Percentiles rank a stretch among this genome's conserved stretches.
Evolutionary conservation across 2,329 filamentous ascomycete species (phyloP).

Genomic region (Capronia americana): DNA sequence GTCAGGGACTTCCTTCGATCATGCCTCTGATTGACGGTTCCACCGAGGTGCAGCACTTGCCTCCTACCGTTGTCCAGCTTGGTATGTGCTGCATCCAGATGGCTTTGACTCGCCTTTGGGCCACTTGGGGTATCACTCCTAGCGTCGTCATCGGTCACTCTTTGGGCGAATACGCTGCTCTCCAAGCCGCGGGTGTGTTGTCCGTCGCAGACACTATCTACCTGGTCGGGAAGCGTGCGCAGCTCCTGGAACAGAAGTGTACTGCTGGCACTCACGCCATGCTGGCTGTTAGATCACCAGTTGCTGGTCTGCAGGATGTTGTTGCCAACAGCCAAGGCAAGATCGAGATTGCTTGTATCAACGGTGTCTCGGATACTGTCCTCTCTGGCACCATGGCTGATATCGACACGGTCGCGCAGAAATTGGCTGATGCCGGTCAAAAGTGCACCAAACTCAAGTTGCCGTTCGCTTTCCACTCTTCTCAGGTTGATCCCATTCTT

Average conservation of each 20-base stretch:
- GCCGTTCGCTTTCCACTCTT: slow-evolving; percentile 56
- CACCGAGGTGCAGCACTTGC: slow-evolving; percentile 43
- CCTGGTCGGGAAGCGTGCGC: slow-evolving; percentile 50
- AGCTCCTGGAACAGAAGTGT: slow-evolving; percentile 50
- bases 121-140: slow-evolving; percentile 47
- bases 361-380: slow-evolving; percentile 53
- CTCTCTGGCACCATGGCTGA: slow-evolving; percentile 48
- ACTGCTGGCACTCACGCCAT: slow-evolving; percentile 52
- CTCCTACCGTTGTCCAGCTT: slow-evolving; percentile 46
- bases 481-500: slow-evolving; percentile 55
- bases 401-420: slow-evolving; percentile 48
- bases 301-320: slow-evolving; percentile 44
- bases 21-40: slow-evolving; percentile 46
- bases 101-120: slow-evolving; percentile 47
- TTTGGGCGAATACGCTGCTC: slow-evolving; percentile 51
- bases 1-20: slow-evolving; percentile 48
- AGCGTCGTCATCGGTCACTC: slow-evolving; percentile 52
- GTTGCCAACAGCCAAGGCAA: slow-evolving; percentile 40
- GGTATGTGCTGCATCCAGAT: slow-evolving; percentile 51
- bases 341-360: slow-evolving; percentile 50
- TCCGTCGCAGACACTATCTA: slow-evolving; percentile 49
- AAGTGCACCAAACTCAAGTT: slow-evolving; percentile 53
- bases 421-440: slow-evolving; percentile 46
- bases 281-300: slow-evolving; percentile 51
- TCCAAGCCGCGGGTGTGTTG: slow-evolving; percentile 49